Conservation (phyloP, 306 rosid genomes). For the Fragaria iinumae region DNA sequence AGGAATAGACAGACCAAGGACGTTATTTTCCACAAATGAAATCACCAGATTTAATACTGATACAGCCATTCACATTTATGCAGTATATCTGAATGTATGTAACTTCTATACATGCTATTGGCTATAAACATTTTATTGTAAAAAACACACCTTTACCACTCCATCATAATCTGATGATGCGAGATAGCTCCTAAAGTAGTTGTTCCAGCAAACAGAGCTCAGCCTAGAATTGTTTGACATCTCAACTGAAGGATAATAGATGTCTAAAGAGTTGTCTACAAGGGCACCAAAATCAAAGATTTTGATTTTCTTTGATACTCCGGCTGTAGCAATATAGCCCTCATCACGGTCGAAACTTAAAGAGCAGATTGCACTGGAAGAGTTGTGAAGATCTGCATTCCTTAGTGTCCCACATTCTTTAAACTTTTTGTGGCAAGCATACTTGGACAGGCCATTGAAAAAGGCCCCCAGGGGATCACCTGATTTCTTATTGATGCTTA, state of each 20-base stretch:
- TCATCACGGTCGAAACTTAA: conserved; percentile 71
- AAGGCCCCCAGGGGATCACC: conserved; percentile 50
- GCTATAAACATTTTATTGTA: background rate
- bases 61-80: background rate
- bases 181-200: conserved; percentile 65
- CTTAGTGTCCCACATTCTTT: conserved; percentile 67
- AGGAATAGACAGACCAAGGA: background rate
- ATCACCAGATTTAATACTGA: background rate
- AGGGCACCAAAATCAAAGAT: conserved; percentile 59
- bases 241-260: conserved; percentile 73
- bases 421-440: conserved; percentile 53
- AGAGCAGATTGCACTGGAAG: conserved; percentile 69
- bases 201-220: conserved; percentile 76
- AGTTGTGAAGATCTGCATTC: conserved; percentile 56
- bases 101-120: background rate
- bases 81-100: background rate
- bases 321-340: conserved; percentile 74
- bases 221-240: conserved; percentile 65
- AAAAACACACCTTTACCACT: conserved; percentile 54
- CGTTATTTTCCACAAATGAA: conserved; percentile 9
- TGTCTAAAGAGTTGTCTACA: conserved; percentile 51
- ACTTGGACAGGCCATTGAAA: conserved; percentile 69
- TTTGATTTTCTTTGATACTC: conserved; percentile 77
- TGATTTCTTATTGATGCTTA: conserved; percentile 22
- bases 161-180: conserved; percentile 81